These are phyloP conservation scores for Alternaria solani DNA, from an alignment of 2,329 filamentous ascomycete genomes.

Conservation along the genomic window DNA sequence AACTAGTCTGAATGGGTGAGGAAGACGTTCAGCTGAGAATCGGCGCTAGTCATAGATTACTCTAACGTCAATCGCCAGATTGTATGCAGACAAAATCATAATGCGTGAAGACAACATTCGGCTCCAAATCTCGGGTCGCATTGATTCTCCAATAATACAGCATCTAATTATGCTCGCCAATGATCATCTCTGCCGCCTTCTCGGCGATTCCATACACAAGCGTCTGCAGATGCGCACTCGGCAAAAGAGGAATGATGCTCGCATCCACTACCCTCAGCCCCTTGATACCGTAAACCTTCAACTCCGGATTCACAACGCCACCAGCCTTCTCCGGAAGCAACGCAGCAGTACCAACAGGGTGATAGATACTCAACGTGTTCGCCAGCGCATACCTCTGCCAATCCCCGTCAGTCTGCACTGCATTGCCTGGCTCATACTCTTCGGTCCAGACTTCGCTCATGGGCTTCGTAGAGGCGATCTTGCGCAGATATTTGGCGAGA, in stretches of 20 bases:
- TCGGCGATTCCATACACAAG: slow-evolving; percentile 43
- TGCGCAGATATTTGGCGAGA: slow-evolving; percentile 40
- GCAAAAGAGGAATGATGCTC: slow-evolving; percentile 38
- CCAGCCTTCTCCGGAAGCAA: slow-evolving; percentile 33
- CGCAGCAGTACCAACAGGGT: slow-evolving; percentile 50
- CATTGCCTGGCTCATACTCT: slow-evolving; percentile 42
- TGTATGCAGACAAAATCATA: no score
- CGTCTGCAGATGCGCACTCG: slow-evolving; percentile 37
- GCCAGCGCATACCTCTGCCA: slow-evolving; percentile 29
- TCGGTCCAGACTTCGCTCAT: slow-evolving; percentile 40
- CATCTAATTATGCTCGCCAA: slow-evolving; percentile 10
- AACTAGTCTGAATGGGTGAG: not conserved
- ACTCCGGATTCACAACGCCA: slow-evolving; percentile 32
- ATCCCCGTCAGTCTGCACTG: slow-evolving; percentile 39
- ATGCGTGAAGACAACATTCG: not conserved
- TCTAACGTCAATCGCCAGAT: not conserved
- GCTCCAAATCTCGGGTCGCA: not conserved
- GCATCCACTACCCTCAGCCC: slow-evolving; percentile 41
- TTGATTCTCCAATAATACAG: not conserved
- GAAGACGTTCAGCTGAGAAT: not conserved
- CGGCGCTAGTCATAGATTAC: not conserved
- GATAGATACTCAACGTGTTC: slow-evolving; percentile 38
- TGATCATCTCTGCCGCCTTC: slow-evolving; percentile 33
- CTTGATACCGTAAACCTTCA: slow-evolving; percentile 34
- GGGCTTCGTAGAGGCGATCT: slow-evolving; percentile 28